Base-by-base conservation (phyloP, 2,329 filamentous ascomycete genomes). In the Aureobasidium pullulans region DNA sequence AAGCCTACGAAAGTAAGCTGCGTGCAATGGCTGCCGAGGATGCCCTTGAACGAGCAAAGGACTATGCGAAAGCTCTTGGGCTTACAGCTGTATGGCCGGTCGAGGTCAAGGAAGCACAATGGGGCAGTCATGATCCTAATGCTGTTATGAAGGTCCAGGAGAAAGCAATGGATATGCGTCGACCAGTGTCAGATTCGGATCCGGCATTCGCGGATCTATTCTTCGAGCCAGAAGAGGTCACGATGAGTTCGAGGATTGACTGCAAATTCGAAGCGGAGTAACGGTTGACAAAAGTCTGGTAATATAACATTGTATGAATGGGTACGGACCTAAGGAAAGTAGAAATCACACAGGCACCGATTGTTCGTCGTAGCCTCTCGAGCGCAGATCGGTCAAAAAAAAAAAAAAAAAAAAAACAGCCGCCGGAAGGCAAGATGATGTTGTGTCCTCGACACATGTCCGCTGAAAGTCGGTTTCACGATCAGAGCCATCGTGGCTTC, bases 161-260 rank as follows among this genome's bases (percentile, higher is more conserved):
- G 11, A 59, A 34, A 7, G 46, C 10, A 6, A 43, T 44, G 34
- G 46, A 43, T 19, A 19, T 44, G 34, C 16, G 46, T 8, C 23
- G 46, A 16, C n/a, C 36, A 9, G 37, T 46, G 2, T n/a, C 16
- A 1, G 46, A 50, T 28, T 32, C 29, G 15, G 46, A 59, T 28
- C 23, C 34, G 6, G 23, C 31, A 9, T 50, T 49, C 43, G 56
- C 43, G 32, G 56, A 59, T 50, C 13, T 59, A 23, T 32, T 59
- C n/a, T 59, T 59, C 13, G 44, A 42, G 37, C 23, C 56, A 4
- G 56, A 59, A 16, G 56, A 59, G 34, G 16, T 59, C 13, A 28
- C 23, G 31, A 50, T 59, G 44, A 42, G 40, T n/a, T n/a, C 44
- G 10, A 50, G 46, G 16, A 28, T 59, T 32, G 56, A 48, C 3